phyloP scores from a whole-genome alignment of 768 basidiomycete species.

The Pilatotrama ljubarskyi region DNA sequence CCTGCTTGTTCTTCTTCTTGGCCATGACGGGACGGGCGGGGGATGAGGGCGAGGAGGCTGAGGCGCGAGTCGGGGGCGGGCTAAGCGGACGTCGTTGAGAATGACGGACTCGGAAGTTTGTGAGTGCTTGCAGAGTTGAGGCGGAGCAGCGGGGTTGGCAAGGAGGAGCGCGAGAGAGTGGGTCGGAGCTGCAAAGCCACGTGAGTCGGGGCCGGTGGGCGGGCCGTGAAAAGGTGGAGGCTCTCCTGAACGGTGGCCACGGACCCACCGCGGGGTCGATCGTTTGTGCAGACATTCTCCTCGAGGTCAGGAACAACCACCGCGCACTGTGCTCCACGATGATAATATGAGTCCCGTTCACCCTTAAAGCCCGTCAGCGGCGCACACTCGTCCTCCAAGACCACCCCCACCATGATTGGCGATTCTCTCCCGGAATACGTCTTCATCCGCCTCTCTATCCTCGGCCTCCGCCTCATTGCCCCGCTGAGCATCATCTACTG shows the following conservation, averaged over 20 bases:
- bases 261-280: not conserved
- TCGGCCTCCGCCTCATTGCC: conserved; percentile 46
- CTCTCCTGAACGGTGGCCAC: not conserved
- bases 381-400: not conserved
- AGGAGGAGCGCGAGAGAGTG: not conserved
- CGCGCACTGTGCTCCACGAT: conserved; percentile 1
- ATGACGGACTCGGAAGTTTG: conserved; percentile 5
- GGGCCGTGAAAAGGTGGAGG: not conserved
- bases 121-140: not conserved
- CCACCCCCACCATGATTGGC: conserved; percentile 30
- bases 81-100: conserved; percentile 3
- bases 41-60: not conserved
- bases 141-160: not conserved
- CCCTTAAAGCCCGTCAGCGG: not conserved
- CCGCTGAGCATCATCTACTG: conserved; percentile 47
- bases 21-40: conserved; percentile 36
- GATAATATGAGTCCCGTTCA: not conserved
- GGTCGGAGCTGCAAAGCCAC: not conserved
- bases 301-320: conserved; percentile 9
- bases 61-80: not conserved
- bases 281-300: not conserved
- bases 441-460: conserved; percentile 50
- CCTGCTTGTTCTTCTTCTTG: conserved; percentile 59
- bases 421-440: conserved; percentile 47
- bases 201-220: not conserved